Evolutionary conservation across 2,329 filamentous ascomycete genomes (phyloP).

Genomic region (Tolypocladium pustulatum): DNA sequence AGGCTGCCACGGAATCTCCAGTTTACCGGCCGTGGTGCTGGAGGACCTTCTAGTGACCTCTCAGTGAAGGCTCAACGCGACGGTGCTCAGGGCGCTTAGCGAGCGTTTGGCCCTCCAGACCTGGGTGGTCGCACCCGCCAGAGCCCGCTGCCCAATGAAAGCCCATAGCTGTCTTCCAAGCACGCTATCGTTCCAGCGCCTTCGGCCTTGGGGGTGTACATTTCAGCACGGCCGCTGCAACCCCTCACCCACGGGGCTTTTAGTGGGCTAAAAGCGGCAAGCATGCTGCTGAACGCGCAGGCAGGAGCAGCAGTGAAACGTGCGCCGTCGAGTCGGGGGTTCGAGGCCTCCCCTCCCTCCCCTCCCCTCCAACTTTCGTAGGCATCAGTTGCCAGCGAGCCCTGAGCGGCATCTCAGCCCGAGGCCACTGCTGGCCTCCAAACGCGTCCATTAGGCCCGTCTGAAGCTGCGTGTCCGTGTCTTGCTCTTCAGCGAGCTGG

Average conservation of each 20-base stretch:
- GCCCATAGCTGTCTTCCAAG: neutral
- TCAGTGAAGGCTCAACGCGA: neutral
- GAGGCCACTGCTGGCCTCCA: neutral
- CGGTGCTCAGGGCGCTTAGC: neutral
- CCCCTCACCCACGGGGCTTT: neutral
- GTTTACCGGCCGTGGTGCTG: neutral
- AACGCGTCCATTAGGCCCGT: neutral
- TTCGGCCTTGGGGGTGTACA: conserved; percentile 9
- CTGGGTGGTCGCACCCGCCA: neutral
- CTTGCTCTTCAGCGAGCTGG: neutral
- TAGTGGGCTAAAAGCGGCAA: neutral
- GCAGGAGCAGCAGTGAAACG: neutral
- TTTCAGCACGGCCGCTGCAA: conserved; percentile 12
- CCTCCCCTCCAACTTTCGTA: neutral
- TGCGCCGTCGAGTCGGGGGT: neutral
- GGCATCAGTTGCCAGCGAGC: too few relatives aligned
- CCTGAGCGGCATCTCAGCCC: too few relatives aligned
- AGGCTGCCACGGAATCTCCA: neutral
- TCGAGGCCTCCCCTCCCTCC: neutral
- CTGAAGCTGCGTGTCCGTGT: neutral
- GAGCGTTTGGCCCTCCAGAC: neutral
- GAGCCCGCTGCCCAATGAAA: neutral
- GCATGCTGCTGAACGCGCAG: neutral
- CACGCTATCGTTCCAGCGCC: conserved; percentile 9
- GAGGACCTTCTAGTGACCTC: neutral